phyloP scores from a whole-genome alignment of 2,329 filamentous ascomycete species.

The Thielaviopsis populi region DNA sequence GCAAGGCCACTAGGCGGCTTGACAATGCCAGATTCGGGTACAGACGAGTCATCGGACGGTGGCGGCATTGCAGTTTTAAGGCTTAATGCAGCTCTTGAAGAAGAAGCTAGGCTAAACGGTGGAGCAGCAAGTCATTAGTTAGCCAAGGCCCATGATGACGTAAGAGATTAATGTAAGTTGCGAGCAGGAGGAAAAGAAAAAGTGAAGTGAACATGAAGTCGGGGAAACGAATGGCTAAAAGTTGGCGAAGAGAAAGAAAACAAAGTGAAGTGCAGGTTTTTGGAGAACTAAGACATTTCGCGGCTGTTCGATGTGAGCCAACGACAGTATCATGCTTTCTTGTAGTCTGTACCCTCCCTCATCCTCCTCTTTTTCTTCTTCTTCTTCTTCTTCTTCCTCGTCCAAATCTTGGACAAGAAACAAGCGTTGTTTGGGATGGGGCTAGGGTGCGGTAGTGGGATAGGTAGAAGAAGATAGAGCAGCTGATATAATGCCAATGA shows the following conservation, averaged over 20 bases:
- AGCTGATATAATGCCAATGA: background rate
- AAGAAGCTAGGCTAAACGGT: slow-evolving; percentile 31
- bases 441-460: background rate
- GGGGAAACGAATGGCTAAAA: background rate
- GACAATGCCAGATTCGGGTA: slow-evolving; percentile 37
- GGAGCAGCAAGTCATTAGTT: slow-evolving; percentile 28
- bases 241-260: background rate
- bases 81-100: slow-evolving; percentile 27
- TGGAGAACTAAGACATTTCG: background rate
- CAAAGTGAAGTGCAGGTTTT: background rate
- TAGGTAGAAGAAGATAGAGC: background rate
- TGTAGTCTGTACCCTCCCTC: too few relatives aligned
- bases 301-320: too few relatives aligned
- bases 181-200: background rate
- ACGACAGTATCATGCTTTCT: too few relatives aligned
- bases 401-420: too few relatives aligned
- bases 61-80: slow-evolving; percentile 38
- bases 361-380: too few relatives aligned
- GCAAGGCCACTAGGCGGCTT: slow-evolving; percentile 37
- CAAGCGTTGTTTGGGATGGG: too few relatives aligned
- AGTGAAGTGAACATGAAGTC: background rate
- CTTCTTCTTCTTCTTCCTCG: too few relatives aligned
- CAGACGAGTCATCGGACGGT: slow-evolving; percentile 40
- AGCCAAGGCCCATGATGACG: slow-evolving; percentile 16
- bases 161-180: background rate